Evolutionary conservation across 2,329 filamentous ascomycete species (phyloP), one percentile per base, ranked within the genome.

Genomic region (Calycina herbarum): DNA sequence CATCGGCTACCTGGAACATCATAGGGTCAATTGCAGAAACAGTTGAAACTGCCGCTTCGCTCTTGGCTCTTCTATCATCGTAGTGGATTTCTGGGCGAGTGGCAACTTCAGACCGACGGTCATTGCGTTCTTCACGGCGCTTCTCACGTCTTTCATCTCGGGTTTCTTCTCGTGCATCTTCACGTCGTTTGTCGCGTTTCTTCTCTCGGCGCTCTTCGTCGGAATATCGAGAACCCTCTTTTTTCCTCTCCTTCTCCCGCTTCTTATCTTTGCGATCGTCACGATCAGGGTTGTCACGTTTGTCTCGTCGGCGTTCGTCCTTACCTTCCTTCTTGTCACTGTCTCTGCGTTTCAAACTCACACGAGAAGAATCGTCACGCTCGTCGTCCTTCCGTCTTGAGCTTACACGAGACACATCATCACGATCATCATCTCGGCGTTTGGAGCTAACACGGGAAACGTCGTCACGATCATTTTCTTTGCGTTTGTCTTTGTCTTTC

Each of bases 1-100:
- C 80, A 66, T 84, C 79, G 54, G 79, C 69, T 67, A 87, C 83
- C 74, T 84, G 85, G 72, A 80, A 88, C 73, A 86, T 81, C 74
- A 88, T 88, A 20, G 85, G 84, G 75, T 89, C 83, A 72, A 85
- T 74, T 60, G 75, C 72, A 15, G 68, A 64, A 20, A 64, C 67
- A 38, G 64, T 66, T 40, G 70, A 69, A 66, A 69, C 72, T 70
- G 62, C 73, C 51, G 66, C 70, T 66, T 71, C 76, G 69, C 70
- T 77, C 72, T 66, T 76, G 56, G 69, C 72, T 59, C 67, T 61
- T 20, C 66, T 62, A 20, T 69, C 68, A 40, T 69, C 67, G n/a
- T 66, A 59, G 11, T 66, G 68, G 45, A 65, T 60, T 20, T 70
- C 68, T n/a, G 62, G 60, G 35, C 64, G 64, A 64, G 51, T 57